These are phyloP conservation scores for Phaeophleospora eucalypticola DNA, from an alignment of 2,329 filamentous ascomycete genomes.

Conservation along the genomic window DNA sequence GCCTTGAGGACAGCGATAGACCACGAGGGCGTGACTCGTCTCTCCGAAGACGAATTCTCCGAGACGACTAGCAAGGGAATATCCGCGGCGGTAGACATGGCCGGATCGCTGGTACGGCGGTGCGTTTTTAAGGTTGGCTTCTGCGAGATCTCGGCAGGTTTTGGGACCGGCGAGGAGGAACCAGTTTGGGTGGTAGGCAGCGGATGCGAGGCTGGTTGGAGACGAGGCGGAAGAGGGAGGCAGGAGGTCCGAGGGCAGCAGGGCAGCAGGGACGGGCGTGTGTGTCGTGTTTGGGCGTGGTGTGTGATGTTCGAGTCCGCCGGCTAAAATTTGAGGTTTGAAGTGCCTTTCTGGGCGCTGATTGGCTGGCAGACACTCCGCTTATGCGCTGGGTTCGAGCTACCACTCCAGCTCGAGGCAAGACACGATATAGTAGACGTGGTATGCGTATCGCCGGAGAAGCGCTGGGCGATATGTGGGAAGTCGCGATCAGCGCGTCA, in stretches of 20 bases:
- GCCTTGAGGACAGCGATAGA: slow-evolving; percentile 75
- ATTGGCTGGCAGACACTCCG: too few relatives aligned
- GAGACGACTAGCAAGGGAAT: slow-evolving; percentile 72
- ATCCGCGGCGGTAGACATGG: slow-evolving; percentile 56
- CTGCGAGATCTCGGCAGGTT: neutral
- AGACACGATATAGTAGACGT: too few relatives aligned
- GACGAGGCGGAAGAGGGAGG: neutral
- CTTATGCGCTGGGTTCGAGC: too few relatives aligned
- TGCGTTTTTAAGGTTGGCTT: neutral
- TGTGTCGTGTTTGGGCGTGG: neutral
- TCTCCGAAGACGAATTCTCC: slow-evolving; percentile 75
- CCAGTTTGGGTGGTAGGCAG: neutral
- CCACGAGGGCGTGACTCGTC: slow-evolving; percentile 90
- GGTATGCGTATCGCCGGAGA: too few relatives aligned
- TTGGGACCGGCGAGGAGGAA: too few relatives aligned
- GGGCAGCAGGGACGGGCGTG: neutral
- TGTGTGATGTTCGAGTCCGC: too few relatives aligned
- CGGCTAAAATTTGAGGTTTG: too few relatives aligned
- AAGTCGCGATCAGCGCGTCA: too few relatives aligned
- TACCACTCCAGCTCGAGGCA: too few relatives aligned
- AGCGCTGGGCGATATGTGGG: too few relatives aligned
- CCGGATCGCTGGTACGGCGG: slow-evolving; percentile 1
- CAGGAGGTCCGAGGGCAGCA: too few relatives aligned
- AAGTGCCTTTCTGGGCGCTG: too few relatives aligned
- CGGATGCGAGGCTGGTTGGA: neutral